phyloP scores from a whole-genome alignment of 2,329 filamentous ascomycete genomes.

The Cordyceps javanica region DNA sequence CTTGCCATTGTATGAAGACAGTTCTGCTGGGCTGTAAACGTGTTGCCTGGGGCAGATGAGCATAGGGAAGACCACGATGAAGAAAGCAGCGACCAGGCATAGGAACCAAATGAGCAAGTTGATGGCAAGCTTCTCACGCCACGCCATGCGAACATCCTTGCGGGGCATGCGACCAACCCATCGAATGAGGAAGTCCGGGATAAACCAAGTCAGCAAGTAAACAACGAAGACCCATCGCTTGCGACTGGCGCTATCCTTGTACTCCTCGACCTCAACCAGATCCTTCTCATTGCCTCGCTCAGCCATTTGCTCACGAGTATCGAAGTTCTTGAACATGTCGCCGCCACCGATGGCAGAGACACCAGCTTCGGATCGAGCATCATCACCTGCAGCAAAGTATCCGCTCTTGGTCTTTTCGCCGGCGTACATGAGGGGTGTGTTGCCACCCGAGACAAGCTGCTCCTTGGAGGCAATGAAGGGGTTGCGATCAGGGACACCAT shows the following conservation, averaged over 20 bases:
- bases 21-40: slow-evolving; percentile 74
- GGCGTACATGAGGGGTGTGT: slow-evolving; percentile 52
- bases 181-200: slow-evolving; percentile 79
- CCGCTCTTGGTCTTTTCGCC: slow-evolving; percentile 71
- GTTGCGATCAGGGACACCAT: slow-evolving; percentile 38
- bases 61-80: slow-evolving; percentile 81
- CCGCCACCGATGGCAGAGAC: slow-evolving; percentile 85
- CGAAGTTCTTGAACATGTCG: slow-evolving; percentile 97
- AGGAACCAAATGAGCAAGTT: slow-evolving; percentile 94
- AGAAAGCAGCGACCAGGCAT: slow-evolving; percentile 73
- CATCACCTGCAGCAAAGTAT: slow-evolving; percentile 73
- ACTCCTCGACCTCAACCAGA: slow-evolving; percentile 84
- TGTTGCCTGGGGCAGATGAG: slow-evolving; percentile 89
- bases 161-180: slow-evolving; percentile 77
- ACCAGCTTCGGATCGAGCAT: slow-evolving; percentile 85
- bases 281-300: slow-evolving; percentile 91
- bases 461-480: slow-evolving; percentile 59
- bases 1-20: slow-evolving; percentile 69
- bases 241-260: slow-evolving; percentile 67
- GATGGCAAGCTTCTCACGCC: slow-evolving; percentile 96
- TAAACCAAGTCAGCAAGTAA: slow-evolving; percentile 75
- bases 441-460: slow-evolving; percentile 45
- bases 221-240: slow-evolving; percentile 88
- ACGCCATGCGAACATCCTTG: slow-evolving; percentile 86
- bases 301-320: slow-evolving; percentile 89